Percentiles rank a stretch among this genome's conserved stretches.
Evolutionary conservation across 2,329 filamentous ascomycete species (phyloP).

Genomic region (Microascus cirrosus): DNA sequence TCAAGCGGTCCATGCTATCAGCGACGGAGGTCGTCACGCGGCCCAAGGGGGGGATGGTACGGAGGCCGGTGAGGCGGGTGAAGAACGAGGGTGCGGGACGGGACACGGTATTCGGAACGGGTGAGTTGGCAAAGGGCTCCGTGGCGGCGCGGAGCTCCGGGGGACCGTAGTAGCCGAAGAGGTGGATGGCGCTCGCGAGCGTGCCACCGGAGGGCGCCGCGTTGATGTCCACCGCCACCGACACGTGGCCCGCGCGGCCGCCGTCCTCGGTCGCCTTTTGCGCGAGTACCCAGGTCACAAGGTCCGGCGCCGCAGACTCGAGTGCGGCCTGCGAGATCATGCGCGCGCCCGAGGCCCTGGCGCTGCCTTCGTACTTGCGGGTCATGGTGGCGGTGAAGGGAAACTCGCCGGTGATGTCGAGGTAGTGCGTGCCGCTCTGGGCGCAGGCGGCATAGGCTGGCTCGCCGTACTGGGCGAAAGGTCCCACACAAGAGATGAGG

Average conservation of each 20-base stretch:
- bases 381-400: slow-evolving; percentile 50
- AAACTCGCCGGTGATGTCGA: slow-evolving; percentile 52
- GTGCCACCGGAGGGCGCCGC: slow-evolving; percentile 52
- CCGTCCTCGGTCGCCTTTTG: slow-evolving; percentile 37
- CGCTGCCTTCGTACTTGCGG: slow-evolving; percentile 41
- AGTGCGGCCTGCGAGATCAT: slow-evolving; percentile 52
- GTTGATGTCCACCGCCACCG: slow-evolving; percentile 38
- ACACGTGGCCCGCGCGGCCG: slow-evolving; percentile 39
- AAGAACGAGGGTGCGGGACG: slow-evolving; percentile 22
- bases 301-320: slow-evolving; percentile 51
- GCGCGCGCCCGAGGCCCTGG: slow-evolving; percentile 42
- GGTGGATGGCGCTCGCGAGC: slow-evolving; percentile 51
- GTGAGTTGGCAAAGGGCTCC: slow-evolving; percentile 45
- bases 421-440: slow-evolving; percentile 51
- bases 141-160: slow-evolving; percentile 32
- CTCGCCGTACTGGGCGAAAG: slow-evolving; percentile 46
- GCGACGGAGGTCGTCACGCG: slow-evolving; percentile 42
- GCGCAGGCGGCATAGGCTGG: slow-evolving; percentile 50
- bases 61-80: slow-evolving; percentile 37
- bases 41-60: slow-evolving; percentile 38
- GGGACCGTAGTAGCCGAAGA: slow-evolving; percentile 41
- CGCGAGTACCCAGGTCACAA: slow-evolving; percentile 43
- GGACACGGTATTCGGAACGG: slow-evolving; percentile 31
- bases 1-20: slow-evolving; percentile 35
- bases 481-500: slow-evolving; percentile 48